These are phyloP conservation scores for Penicillium brevicompactum DNA, from an alignment of 2,329 filamentous ascomycete species.

Conservation along the genomic window DNA sequence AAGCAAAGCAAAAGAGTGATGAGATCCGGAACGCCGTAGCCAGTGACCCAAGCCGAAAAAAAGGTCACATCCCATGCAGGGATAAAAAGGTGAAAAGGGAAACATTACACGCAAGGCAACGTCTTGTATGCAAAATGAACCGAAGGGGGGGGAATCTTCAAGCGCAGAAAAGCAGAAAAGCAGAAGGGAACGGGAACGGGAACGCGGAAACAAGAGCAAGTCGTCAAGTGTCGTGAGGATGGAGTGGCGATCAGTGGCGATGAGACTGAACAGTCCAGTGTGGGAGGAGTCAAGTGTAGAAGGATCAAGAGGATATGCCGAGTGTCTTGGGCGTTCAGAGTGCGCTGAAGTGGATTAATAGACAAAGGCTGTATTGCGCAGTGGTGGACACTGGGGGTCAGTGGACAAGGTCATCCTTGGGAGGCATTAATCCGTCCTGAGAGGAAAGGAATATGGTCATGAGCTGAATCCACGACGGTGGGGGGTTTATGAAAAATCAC, in stretches of 20 bases:
- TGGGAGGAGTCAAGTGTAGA: neutral
- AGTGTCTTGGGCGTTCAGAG: neutral
- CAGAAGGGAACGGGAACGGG: too few species aligned
- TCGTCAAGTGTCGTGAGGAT: slow-evolving; percentile 13
- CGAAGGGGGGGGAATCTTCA: slow-evolving; percentile 16
- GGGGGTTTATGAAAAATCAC: slow-evolving; percentile 16
- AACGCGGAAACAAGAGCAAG: slow-evolving; percentile 12
- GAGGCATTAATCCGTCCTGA: neutral
- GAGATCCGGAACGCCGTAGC: slow-evolving; percentile 14
- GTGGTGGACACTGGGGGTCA: slow-evolving; percentile 2
- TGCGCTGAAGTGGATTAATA: slow-evolving; percentile 15
- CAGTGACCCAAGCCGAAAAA: slow-evolving; percentile 1
- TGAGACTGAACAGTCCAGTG: neutral
- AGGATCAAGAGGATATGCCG: neutral
- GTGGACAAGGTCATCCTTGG: neutral
- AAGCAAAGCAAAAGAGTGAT: neutral
- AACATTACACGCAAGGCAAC: neutral
- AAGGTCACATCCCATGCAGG: slow-evolving; percentile 10
- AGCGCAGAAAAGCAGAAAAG: neutral
- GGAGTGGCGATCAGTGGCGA: neutral
- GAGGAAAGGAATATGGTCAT: neutral
- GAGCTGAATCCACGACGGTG: neutral
- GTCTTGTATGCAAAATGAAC: slow-evolving; percentile 17
- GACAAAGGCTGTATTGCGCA: slow-evolving; percentile 1
- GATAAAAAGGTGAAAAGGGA: neutral